phyloP scores from a whole-genome alignment of 1,284 basidiomycete species.

The Gomphus bonarii region DNA sequence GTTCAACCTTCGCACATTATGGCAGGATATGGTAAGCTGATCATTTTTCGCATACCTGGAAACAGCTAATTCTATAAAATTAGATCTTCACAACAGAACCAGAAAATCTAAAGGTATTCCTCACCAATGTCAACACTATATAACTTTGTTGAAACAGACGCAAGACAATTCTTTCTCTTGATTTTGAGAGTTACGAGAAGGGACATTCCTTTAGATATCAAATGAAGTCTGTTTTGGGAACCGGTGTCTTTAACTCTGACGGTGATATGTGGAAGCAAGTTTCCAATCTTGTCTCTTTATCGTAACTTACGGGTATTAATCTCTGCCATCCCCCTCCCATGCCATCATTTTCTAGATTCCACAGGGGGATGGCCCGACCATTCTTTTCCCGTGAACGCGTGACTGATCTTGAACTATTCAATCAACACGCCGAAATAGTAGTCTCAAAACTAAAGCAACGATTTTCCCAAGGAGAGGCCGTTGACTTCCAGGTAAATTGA shows the following conservation, averaged over 20 bases:
- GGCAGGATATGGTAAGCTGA: neutral
- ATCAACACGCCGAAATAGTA: slow-evolving; percentile 31
- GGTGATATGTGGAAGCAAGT: slow-evolving; percentile 46
- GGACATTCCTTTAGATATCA: slow-evolving; percentile 18
- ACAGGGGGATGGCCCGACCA: slow-evolving; percentile 46
- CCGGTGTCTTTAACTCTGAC: slow-evolving; percentile 53
- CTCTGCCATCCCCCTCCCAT: neutral
- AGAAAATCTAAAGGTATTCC: slow-evolving; percentile 22
- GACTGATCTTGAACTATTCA: slow-evolving; percentile 44
- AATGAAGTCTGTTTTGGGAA: slow-evolving; percentile 33
- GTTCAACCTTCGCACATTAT: neutral
- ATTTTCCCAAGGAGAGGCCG: slow-evolving; percentile 29
- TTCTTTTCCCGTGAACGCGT: slow-evolving; percentile 46
- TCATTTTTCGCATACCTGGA: neutral
- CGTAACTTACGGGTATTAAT: neutral
- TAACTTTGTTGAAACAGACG: neutral
- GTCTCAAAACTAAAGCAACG: slow-evolving; percentile 31
- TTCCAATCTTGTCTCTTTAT: neutral
- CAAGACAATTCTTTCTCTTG: slow-evolving; percentile 31
- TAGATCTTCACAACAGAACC: slow-evolving; percentile 25
- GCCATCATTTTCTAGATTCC: slow-evolving; percentile 28
- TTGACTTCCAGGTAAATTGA: slow-evolving; percentile 36
- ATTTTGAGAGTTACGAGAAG: slow-evolving; percentile 34
- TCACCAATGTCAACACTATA: neutral
- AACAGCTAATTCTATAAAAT: neutral